Conservation (phyloP, 2,329 filamentous ascomycete species). For the Ciborinia camelliae region DNA sequence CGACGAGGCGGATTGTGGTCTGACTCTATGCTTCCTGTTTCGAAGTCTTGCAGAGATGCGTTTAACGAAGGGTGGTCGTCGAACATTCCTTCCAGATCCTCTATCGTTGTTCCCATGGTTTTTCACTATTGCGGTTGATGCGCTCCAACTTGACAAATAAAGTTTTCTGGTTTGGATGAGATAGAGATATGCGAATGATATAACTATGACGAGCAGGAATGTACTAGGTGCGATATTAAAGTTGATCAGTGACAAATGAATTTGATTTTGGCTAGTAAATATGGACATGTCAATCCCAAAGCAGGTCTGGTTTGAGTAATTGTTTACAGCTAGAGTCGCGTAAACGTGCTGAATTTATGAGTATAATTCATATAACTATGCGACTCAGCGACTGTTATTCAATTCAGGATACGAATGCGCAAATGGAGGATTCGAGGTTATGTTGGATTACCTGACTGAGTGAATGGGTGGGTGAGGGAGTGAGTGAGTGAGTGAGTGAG, state of each 20-base stretch:
- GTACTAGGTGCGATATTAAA: slow-evolving; percentile 36
- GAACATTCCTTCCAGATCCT: slow-evolving; percentile 47
- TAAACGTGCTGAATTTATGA: not conserved
- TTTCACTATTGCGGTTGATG: slow-evolving; percentile 10
- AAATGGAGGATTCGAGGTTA: slow-evolving; percentile 1
- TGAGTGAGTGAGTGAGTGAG: no score
- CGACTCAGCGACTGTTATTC: slow-evolving; percentile 17
- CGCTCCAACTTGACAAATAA: slow-evolving; percentile 21
- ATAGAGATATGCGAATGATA: slow-evolving; percentile 35
- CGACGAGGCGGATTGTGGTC: slow-evolving; percentile 40
- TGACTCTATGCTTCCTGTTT: slow-evolving; percentile 45
- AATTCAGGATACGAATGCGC: slow-evolving; percentile 6
- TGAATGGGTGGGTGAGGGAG: no score
- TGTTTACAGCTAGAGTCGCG: slow-evolving; percentile 18
- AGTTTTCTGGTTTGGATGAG: slow-evolving; percentile 33
- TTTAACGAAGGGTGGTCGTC: slow-evolving; percentile 58
- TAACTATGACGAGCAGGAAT: slow-evolving; percentile 29
- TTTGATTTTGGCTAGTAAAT: slow-evolving; percentile 36
- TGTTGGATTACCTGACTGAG: not conserved
- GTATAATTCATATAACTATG: slow-evolving; percentile 5
- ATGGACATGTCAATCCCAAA: slow-evolving; percentile 32
- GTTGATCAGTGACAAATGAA: slow-evolving; percentile 35
- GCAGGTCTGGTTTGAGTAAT: not conserved
- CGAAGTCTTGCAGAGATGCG: slow-evolving; percentile 61
- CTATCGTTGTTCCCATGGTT: slow-evolving; percentile 39